Evolutionary conservation across 306 rosid species (phyloP).

Genomic region (Acacia acuminata): DNA sequence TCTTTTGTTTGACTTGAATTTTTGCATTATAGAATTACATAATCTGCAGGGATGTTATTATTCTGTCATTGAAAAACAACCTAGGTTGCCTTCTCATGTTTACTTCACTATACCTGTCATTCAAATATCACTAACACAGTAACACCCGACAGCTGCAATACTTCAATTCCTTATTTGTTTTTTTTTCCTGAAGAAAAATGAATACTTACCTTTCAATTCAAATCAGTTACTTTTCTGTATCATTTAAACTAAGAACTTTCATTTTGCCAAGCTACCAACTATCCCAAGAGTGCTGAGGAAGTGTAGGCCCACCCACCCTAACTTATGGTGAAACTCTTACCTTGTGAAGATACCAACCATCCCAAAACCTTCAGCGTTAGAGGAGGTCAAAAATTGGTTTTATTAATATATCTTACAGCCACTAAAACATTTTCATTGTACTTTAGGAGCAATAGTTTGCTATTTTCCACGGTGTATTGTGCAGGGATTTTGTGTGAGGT

Average conservation of each 20-base stretch:
- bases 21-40: neutral
- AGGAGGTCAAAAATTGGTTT: neutral
- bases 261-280: neutral
- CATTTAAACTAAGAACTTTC: conserved; percentile 10
- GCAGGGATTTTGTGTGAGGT: conserved; percentile 7
- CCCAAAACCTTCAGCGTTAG: neutral
- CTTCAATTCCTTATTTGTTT: neutral
- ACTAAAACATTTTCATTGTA: conserved; percentile 3
- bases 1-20: neutral
- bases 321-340: neutral
- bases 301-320: neutral
- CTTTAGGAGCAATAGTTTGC: conserved; percentile 8
- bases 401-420: neutral
- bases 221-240: conserved; percentile 10
- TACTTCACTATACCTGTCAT: neutral
- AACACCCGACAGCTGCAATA: neutral
- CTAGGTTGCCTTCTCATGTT: neutral
- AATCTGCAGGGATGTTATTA: neutral
- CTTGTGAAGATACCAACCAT: neutral
- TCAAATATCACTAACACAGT: neutral
- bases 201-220: neutral
- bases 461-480: conserved; percentile 15
- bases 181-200: neutral
- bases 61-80: neutral
- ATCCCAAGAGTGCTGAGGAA: neutral